phyloP scores from a whole-genome alignment of 2,329 filamentous ascomycete genomes.

The Sporothrix sp. region DNA sequence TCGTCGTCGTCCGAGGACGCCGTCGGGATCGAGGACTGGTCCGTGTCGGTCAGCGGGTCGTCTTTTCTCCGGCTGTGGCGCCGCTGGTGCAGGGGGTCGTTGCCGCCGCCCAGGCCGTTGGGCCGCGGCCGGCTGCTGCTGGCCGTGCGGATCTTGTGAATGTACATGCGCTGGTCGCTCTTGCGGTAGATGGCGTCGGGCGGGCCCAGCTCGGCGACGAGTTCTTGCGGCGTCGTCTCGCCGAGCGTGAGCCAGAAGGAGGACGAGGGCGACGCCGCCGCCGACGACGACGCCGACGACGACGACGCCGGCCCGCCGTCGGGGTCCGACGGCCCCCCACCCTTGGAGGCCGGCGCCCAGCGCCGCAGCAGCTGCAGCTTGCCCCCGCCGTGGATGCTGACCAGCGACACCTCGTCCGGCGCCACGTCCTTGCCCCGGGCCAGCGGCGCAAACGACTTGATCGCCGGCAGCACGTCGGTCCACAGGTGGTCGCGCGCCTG shows the following conservation, averaged over 20 bases:
- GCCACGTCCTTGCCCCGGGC: conserved; percentile 66
- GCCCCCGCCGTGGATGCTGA: conserved; percentile 69
- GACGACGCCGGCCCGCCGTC: not conserved
- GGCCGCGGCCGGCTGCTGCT: conserved; percentile 42
- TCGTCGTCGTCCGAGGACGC: conserved; percentile 65
- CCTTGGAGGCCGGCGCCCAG: conserved; percentile 33
- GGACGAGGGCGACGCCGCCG: not conserved
- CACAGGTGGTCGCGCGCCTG: conserved; percentile 70
- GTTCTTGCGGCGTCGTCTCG: conserved; percentile 82
- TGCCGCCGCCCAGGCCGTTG: conserved; percentile 28
- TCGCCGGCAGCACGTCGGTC: conserved; percentile 61
- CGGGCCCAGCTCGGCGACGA: conserved; percentile 82
- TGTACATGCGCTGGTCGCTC: conserved; percentile 78
- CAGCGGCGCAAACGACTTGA: conserved; percentile 60
- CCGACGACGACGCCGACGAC: conserved; percentile 3
- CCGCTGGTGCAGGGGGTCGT: conserved; percentile 21
- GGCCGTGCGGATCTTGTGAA: conserved; percentile 56
- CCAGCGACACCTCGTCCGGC: conserved; percentile 80
- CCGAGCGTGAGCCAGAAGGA: conserved; percentile 63
- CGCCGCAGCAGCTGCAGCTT: conserved; percentile 68
- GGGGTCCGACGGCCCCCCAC: not conserved
- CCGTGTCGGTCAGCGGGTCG: conserved; percentile 54
- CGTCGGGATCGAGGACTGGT: conserved; percentile 64
- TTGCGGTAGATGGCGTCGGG: conserved; percentile 92
- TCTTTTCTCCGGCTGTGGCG: conserved; percentile 28